A percentile compares a stretch with the other conserved stretches of the same genome.
These are phyloP conservation scores for Mentha longifolia DNA, from an alignment of 257 asterid species.

Conservation along the genomic window DNA sequence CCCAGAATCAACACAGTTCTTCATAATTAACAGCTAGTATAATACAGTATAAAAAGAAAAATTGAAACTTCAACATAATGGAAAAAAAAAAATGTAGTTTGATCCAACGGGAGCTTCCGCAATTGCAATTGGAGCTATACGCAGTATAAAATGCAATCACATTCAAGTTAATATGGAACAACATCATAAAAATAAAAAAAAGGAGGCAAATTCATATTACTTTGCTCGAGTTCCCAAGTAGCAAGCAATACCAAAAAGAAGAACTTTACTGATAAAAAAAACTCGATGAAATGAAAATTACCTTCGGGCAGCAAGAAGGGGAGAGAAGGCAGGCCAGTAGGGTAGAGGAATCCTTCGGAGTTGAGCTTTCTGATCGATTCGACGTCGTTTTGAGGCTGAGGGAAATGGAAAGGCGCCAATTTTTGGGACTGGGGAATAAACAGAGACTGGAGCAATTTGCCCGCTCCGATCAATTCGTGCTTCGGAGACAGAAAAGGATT, in stretches of 20 bases:
- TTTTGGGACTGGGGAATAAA: slow-evolving; percentile 43
- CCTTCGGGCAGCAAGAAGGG: slow-evolving; percentile 91
- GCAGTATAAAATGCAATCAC: slow-evolving; percentile 20
- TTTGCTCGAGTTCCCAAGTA: neutral
- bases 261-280: neutral
- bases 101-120: neutral
- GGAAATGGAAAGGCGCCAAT: slow-evolving; percentile 42
- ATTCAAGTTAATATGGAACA: neutral
- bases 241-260: neutral
- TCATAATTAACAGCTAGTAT: neutral
- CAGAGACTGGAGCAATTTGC: slow-evolving; percentile 53
- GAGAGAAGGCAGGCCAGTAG: slow-evolving; percentile 77
- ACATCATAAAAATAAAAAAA: neutral
- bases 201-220: slow-evolving; percentile 1
- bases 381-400: slow-evolving; percentile 46
- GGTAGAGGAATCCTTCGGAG: slow-evolving; percentile 67
- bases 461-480: slow-evolving; percentile 43
- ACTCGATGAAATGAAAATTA: slow-evolving; percentile 27
- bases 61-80: neutral
- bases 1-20: neutral
- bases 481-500: slow-evolving; percentile 33
- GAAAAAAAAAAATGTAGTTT: neutral
- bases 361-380: slow-evolving; percentile 47
- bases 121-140: slow-evolving; percentile 4
- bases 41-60: neutral